A percentile compares a stretch with the other conserved stretches of the same genome.
phyloP scores from a whole-genome alignment of 257 asterid genomes.

The Solanum chmielewskii region DNA sequence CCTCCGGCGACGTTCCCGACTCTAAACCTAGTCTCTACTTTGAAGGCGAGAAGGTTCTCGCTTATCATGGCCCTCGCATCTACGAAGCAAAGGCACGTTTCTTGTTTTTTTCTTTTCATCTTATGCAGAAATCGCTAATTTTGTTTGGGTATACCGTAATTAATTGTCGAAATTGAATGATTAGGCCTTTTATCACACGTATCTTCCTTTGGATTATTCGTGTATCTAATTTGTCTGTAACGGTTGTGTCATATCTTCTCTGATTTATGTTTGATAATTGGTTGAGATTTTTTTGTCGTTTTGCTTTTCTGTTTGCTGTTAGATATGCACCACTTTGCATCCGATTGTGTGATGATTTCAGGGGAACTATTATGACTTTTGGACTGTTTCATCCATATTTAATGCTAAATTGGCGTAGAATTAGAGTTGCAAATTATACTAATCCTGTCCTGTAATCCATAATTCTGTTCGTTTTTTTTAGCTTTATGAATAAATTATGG shows the following conservation, averaged over 20 bases:
- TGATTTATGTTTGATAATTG: background rate
- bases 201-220: background rate
- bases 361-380: background rate
- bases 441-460: background rate
- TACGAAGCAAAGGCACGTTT: slow-evolving; percentile 52
- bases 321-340: background rate
- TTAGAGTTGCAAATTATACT: background rate
- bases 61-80: slow-evolving; percentile 83
- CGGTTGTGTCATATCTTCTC: background rate
- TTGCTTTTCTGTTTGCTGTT: background rate
- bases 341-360: background rate
- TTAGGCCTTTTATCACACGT: background rate
- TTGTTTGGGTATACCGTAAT: background rate
- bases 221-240: background rate
- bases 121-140: background rate
- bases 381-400: background rate
- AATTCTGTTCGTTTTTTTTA: background rate
- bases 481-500: background rate
- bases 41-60: slow-evolving; percentile 88
- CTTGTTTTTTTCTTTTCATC: background rate
- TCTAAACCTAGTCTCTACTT: slow-evolving; percentile 41
- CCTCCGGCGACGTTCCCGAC: slow-evolving; percentile 61
- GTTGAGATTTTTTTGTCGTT: background rate
- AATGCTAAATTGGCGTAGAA: background rate
- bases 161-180: background rate